Evolutionary conservation across 352 stramenopile species (phyloP), one percentile per base, ranked within the genome.

Genomic region (Globisporangium cederbergense): DNA sequence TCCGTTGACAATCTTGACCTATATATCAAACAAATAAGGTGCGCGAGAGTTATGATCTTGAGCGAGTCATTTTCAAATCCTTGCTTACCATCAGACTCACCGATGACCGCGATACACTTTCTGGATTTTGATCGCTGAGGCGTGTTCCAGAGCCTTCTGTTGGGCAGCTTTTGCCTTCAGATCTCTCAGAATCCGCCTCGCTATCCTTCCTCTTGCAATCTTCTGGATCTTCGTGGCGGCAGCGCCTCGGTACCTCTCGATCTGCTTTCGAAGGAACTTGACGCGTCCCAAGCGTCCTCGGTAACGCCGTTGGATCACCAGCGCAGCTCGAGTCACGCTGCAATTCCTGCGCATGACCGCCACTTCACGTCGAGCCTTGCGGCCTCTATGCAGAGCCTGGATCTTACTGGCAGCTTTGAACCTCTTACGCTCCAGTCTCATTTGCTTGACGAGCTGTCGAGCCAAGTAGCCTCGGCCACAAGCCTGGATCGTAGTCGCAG

Each of bases 101-200:
- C 83, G 75, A 56, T 92, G 81, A 6, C 83, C 79, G 22, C 85
- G 83, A 64, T 92, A 91, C 13, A 91, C 73, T 57, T 77, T 77
- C 65, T 93, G 85, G 61, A 93, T 90, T 22, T 74, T 74, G 36
- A 76, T 75, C 32, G 78, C 81, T 6, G 78, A 71, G 9, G 67
- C 71, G 16, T 82, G 70, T 16, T 85, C 78, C 14, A 76, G 60
- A 11, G 57, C 66, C 36, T 71, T 64, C 40, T 65, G 66, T 11
- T 75, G 60, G 8, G 60, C 64, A 3, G 75, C 69, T 30, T 78
- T 57, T 20, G 79, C 70, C 49, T 73, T 68, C 30, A 88, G 34
- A 0, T 72, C 66, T 8, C 57, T 16, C 20, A 81, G 54, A 32
- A 77, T 55, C 4, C 71, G 73, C 11, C 76, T 73, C 25, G 75